These are phyloP conservation scores for Myxozyma monticola DNA, from an alignment of 805 yeast species.

Conservation along the genomic window DNA sequence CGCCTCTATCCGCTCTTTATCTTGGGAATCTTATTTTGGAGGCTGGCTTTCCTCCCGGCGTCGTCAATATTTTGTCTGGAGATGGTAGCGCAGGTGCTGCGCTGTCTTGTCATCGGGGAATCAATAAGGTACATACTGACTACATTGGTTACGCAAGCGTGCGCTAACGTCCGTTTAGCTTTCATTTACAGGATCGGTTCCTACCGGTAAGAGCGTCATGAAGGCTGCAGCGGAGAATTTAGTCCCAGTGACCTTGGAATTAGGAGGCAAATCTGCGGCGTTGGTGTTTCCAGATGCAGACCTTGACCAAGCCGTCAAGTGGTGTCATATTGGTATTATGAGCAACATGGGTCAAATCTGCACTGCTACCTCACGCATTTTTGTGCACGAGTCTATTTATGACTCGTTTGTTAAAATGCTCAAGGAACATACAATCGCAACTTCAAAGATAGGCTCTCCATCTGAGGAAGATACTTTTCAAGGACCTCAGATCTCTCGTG, in stretches of 20 bases:
- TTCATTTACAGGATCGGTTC: slow-evolving; percentile 94
- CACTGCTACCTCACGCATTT: slow-evolving; percentile 89
- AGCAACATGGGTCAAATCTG: slow-evolving; percentile 96
- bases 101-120: slow-evolving; percentile 59
- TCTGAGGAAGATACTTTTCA: slow-evolving; percentile 71
- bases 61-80: slow-evolving; percentile 69
- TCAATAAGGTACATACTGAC: slow-evolving; percentile 60
- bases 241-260: slow-evolving; percentile 87
- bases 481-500: slow-evolving; percentile 85
- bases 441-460: slow-evolving; percentile 70
- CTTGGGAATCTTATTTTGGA: slow-evolving; percentile 58
- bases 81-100: slow-evolving; percentile 72
- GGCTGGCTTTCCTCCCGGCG: slow-evolving; percentile 79
- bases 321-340: slow-evolving; percentile 77
- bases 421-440: slow-evolving; percentile 50
- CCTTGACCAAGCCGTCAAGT: slow-evolving; percentile 68
- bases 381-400: slow-evolving; percentile 80
- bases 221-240: slow-evolving; percentile 64
- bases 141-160: neutral
- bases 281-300: slow-evolving; percentile 85
- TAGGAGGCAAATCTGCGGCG: slow-evolving; percentile 95
- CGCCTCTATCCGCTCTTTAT: slow-evolving; percentile 67
- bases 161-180: slow-evolving; percentile 39
- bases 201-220: slow-evolving; percentile 80
- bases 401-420: slow-evolving; percentile 67